Base-by-base conservation (phyloP, 495 filamentous ascomycete genomes). In the Hypoxylon perforatum region DNA sequence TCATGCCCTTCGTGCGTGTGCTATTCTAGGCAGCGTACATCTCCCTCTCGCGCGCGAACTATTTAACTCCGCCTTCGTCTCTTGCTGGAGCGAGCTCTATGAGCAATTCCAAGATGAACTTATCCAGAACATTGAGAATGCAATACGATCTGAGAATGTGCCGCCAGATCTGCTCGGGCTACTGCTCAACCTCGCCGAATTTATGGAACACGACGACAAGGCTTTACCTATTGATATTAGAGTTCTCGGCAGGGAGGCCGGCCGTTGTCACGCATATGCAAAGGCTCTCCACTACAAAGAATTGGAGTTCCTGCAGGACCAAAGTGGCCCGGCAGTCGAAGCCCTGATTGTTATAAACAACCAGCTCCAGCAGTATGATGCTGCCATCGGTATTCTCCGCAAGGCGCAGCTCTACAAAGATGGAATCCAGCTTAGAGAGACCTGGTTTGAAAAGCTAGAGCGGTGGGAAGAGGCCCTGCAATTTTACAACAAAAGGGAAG, bases 151-250 rank as follows among this genome's bases (percentile, higher is more conserved):
- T 1, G 88, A 92, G 18, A 90, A 96, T 61, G 96, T 98, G 21
- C 94, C 95, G 0, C 94, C 95, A 0, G 96, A 99, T 73, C 90
- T 99, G 48, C 81, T 98, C 2, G 95, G 97, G 53, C 90, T 97
- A 35, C 84, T 99, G 11, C 87, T 99, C 52, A 99, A 98, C 75
- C 85, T 99, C 12, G 95, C 94, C 2, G 95, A 99, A 69, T 99
- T 98, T 75, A 99, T 99, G 95, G 95, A 99, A 71, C 95, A 99
- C 70, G 95, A 98, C 70, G 95, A 99, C 73, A 98, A 98, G 72
- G 95, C 95, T 5, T 84, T 99, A 19, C 95, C 95, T 14, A 97
- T 99, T 66, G 96, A 99, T 75, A 97, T 99, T 58, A 87, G 95
- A 30, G 91, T 92, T 1, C 81, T 98, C 33, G 95, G 96, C 17